These are phyloP conservation scores for Agaricus blazei DNA, from an alignment of 768 basidiomycete species.

Conservation along the genomic window DNA sequence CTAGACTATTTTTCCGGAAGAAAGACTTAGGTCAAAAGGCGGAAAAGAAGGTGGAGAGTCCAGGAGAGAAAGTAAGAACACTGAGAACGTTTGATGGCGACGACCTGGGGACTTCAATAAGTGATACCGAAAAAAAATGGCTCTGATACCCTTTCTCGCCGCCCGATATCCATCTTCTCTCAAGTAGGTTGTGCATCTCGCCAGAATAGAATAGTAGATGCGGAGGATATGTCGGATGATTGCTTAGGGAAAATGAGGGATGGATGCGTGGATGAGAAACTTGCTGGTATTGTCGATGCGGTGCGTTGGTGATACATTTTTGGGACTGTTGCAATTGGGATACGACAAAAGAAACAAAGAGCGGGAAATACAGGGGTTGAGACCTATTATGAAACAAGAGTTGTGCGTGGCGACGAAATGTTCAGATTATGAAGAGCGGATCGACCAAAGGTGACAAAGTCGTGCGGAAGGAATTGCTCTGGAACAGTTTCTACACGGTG, in stretches of 20 bases:
- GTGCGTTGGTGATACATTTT: constrained; percentile 85
- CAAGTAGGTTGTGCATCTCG: constrained; percentile 44
- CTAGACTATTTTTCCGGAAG: constrained; percentile 14
- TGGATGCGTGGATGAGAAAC: constrained; percentile 60
- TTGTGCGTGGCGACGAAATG: constrained; percentile 56
- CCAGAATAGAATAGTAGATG: constrained; percentile 41
- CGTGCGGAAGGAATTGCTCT: constrained; percentile 76
- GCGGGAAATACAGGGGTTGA: constrained; percentile 31
- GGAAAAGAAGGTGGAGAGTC: constrained; percentile 11
- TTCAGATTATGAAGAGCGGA: constrained; percentile 77
- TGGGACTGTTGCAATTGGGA: constrained; percentile 51
- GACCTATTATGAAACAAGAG: constrained; percentile 52
- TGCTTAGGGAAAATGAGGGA: constrained; percentile 63
- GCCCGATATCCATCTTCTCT: constrained; percentile 23
- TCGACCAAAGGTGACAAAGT: constrained; percentile 75
- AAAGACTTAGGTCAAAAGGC: constrained; percentile 11
- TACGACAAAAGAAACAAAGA: constrained; percentile 36
- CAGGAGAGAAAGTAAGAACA: constrained; percentile 11
- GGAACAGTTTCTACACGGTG: constrained; percentile 61
- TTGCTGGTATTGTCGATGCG: constrained; percentile 50
- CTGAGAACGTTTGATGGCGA: constrained; percentile 27
- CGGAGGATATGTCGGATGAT: constrained; percentile 42
- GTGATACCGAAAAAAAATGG: constrained; percentile 16
- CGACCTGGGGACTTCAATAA: constrained; percentile 18
- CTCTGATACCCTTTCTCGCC: constrained; percentile 22